These are phyloP conservation scores for Wickerhamomyces sydowiorum DNA, from an alignment of 805 yeast species.

Conservation along the genomic window DNA sequence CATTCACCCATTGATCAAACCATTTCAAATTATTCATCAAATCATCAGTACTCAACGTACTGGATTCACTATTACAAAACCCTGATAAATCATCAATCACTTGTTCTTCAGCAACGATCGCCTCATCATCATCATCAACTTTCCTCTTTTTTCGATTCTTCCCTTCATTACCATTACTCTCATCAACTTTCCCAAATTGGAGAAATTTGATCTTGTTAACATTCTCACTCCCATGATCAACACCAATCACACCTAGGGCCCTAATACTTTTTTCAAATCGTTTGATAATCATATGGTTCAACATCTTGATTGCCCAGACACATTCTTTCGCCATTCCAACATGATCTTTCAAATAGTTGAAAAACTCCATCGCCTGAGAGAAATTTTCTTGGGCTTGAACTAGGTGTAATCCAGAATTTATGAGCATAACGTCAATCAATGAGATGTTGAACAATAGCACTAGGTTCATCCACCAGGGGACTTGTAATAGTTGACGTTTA, in stretches of 20 bases:
- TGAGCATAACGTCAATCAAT: constrained; percentile 32
- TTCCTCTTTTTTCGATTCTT: background rate
- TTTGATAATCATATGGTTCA: constrained; percentile 44
- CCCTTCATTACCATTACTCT: background rate
- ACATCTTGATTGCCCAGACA: constrained; percentile 54
- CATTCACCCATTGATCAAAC: constrained; percentile 46
- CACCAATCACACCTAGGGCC: constrained; percentile 35
- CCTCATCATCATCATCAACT: background rate
- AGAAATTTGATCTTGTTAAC: constrained; percentile 43
- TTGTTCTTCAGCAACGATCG: background rate
- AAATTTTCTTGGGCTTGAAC: constrained; percentile 8
- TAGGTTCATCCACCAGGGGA: constrained; percentile 51
- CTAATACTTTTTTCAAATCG: constrained; percentile 36
- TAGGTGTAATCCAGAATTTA: constrained; percentile 34
- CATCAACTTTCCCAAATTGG: constrained; percentile 37
- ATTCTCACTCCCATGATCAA: constrained; percentile 46
- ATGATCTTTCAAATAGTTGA: constrained; percentile 21
- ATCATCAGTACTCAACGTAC: constrained; percentile 19
- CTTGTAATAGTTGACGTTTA: constrained; percentile 23
- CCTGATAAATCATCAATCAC: constrained; percentile 3
- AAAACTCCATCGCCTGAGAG: constrained; percentile 12
- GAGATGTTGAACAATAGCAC: constrained; percentile 40
- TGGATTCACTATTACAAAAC: constrained; percentile 3
- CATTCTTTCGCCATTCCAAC: constrained; percentile 51
- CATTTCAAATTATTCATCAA: constrained; percentile 42